Evolutionary conservation across 148 eudicot species (phyloP).

Genomic region (Oxyria digyna): DNA sequence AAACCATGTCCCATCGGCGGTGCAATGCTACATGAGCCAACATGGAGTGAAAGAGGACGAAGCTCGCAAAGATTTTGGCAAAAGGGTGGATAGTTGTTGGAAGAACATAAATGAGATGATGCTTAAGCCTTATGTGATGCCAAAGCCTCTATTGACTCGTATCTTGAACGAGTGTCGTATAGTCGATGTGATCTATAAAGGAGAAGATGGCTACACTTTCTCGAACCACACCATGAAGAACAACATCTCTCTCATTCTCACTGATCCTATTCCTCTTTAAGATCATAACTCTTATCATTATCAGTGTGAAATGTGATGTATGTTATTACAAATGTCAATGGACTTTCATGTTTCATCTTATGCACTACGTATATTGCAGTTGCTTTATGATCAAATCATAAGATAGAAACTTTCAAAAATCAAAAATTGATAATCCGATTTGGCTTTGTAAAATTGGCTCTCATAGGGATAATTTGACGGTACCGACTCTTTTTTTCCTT

Average conservation of each 20-base stretch:
- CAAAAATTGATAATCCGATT: too few species aligned
- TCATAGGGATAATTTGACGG: not conserved
- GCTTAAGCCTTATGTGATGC: constrained; percentile 19
- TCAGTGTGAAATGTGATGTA: too few species aligned
- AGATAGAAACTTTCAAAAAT: too few species aligned
- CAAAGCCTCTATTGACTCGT: constrained; percentile 21
- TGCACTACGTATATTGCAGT: not conserved
- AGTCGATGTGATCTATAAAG: constrained; percentile 28
- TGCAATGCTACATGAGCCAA: constrained; percentile 27
- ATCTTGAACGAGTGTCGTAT: constrained; percentile 24
- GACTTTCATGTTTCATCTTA: not conserved
- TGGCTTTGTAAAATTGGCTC: not conserved
- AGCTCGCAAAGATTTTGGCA: constrained; percentile 11
- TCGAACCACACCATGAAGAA: constrained; percentile 15
- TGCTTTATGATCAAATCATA: too few species aligned
- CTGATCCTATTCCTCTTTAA: constrained; percentile 16
- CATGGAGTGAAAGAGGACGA: constrained; percentile 20
- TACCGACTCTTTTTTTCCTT: not conserved
- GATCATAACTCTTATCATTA: too few species aligned
- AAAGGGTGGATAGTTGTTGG: constrained; percentile 23
- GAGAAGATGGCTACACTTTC: constrained; percentile 33
- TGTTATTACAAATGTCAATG: too few species aligned
- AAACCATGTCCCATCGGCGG: constrained; percentile 28
- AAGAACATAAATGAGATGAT: constrained; percentile 28
- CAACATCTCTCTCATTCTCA: constrained; percentile 16